These are phyloP conservation scores for Bipolaris oryzae DNA, from an alignment of 2,329 filamentous ascomycete species.

Conservation along the genomic window DNA sequence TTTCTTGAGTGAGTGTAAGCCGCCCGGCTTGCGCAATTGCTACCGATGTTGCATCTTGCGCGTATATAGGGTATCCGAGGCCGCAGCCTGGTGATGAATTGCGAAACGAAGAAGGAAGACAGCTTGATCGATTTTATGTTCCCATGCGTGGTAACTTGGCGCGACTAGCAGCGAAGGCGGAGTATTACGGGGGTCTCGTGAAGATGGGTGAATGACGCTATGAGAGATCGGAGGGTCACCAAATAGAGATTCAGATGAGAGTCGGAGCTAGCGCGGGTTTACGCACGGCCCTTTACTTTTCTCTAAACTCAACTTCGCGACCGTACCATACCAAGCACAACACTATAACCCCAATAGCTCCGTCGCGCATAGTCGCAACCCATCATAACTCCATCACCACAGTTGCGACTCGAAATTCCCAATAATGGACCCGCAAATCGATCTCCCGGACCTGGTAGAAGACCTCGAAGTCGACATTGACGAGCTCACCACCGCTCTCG, in stretches of 20 bases:
- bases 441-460: constrained; percentile 71
- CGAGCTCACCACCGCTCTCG: constrained; percentile 73
- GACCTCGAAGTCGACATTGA: constrained; percentile 80
- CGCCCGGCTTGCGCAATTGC: constrained; percentile 51
- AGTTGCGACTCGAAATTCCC: neutral
- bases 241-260: neutral
- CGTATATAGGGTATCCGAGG: constrained; percentile 52
- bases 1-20: constrained; percentile 41
- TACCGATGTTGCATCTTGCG: constrained; percentile 52
- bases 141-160: constrained; percentile 20
- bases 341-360: neutral
- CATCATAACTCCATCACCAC: neutral
- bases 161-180: neutral
- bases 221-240: constrained; percentile 3
- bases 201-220: constrained; percentile 17
- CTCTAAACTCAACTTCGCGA: constrained; percentile 12
- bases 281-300: constrained; percentile 37
- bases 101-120: constrained; percentile 49
- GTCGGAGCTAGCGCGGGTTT: constrained; percentile 24
- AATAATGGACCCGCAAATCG: constrained; percentile 58
- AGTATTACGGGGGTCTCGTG: neutral
- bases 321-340: constrained; percentile 1
- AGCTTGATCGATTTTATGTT: constrained; percentile 45
- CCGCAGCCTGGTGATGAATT: constrained; percentile 53
- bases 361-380: neutral